These are phyloP conservation scores for Xanthoparmelia taractica DNA, from an alignment of 495 filamentous ascomycete species.

Conservation along the genomic window DNA sequence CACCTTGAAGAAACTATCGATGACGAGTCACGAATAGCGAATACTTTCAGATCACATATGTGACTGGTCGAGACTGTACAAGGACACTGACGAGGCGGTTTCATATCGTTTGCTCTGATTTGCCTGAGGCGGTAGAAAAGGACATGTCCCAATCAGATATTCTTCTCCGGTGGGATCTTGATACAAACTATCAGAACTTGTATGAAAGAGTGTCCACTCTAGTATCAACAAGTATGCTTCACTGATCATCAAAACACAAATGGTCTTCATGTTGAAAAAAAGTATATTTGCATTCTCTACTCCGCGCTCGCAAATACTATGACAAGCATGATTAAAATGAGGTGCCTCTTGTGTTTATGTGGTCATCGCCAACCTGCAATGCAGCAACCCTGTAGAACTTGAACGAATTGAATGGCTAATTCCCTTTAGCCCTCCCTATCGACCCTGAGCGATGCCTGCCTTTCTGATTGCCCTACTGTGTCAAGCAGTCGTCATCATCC, in stretches of 20 bases:
- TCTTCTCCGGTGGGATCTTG: not conserved
- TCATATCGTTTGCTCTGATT: no score
- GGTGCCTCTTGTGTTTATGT: slow-evolving; percentile 1
- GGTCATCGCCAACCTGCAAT: slow-evolving; percentile 8
- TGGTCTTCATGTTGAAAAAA: not conserved
- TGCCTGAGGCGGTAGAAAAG: no score
- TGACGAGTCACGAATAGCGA: no score
- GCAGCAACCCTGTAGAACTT: slow-evolving; percentile 1
- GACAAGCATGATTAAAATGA: slow-evolving; percentile 6
- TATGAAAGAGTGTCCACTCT: not conserved
- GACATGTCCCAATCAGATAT: no score
- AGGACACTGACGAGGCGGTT: no score
- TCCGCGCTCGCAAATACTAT: slow-evolving; percentile 9
- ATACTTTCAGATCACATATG: no score
- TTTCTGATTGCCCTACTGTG: not conserved
- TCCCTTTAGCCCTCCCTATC: slow-evolving; percentile 6
- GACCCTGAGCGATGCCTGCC: slow-evolving; percentile 3
- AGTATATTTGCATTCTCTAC: slow-evolving; percentile 8
- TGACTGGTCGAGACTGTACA: no score
- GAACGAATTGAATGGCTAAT: not conserved
- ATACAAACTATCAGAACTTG: not conserved
- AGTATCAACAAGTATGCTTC: not conserved
- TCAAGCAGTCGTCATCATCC: slow-evolving; percentile 9
- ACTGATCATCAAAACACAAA: no score
- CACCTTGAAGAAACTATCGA: no score